Base-by-base conservation (phyloP, 208 protist species). In the Naegleria lovaniensis region DNA sequence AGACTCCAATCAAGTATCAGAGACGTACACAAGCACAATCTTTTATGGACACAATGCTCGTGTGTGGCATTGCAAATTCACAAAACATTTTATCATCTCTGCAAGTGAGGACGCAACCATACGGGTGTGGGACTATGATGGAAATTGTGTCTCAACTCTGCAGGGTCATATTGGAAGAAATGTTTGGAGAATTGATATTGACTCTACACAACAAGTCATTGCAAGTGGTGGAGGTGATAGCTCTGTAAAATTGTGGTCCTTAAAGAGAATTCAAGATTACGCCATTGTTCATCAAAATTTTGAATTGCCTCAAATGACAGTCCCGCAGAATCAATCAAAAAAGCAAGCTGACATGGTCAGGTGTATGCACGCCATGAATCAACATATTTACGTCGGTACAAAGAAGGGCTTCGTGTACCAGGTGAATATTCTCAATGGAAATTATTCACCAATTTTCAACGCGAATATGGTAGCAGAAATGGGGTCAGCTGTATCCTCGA, bases 101-200 rank as follows among this genome's bases (percentile, higher is more conserved):
- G 36, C n/a, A n/a, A 51, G 39, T 86, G 83, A 86, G 51, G 83
- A 86, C 51, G 9, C 36, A 6, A 51, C 39, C 0, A 38, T 86
- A 7, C 41, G 39, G 51, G 16, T 86, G 15, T 86, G 83, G 83
- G 39, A 86, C 33, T 86, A 51, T 48, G 22, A 41, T 15, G 83
- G 83, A 51, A 86, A 41, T 51, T 86, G 39, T 86, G 16, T 86
- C 25, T 33, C 11, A 11, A 86, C 40, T n/a, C 9, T 86, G 16
- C 36, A 48, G 48, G 83, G 83, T n/a, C 83, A 86, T 51, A 51
- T 38, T 48, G 83, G 83, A 40, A 86, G 33, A 86, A 86, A 86
- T 51, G 83, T 86, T 51, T 86, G 83, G 83, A 86, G 39, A n/a
- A 51, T 86, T 40, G 36, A 43, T 33, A 13, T 86, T 9, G 16